Evolutionary conservation across 2,329 filamentous ascomycete species (phyloP).

Genomic region (Clarireedia hainanense): DNA sequence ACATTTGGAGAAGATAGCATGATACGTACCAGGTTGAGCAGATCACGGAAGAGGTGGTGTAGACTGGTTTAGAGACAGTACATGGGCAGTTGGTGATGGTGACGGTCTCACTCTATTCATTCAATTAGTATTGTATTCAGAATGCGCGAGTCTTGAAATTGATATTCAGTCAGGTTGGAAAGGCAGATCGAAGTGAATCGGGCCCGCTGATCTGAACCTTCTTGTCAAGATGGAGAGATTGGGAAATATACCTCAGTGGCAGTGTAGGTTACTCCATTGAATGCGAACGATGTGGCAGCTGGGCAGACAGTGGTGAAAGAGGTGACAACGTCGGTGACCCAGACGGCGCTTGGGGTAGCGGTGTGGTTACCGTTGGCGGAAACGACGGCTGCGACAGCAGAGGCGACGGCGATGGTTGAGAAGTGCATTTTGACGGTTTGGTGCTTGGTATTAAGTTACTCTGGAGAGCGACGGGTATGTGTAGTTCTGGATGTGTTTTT

Average conservation of each 20-base stretch:
- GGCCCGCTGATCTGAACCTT: background rate
- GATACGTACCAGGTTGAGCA: constrained; percentile 45
- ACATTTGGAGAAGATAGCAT: background rate
- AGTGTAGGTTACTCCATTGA: constrained; percentile 41
- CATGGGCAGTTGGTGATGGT: constrained; percentile 28
- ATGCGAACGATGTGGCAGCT: constrained; percentile 38
- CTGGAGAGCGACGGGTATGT: constrained; percentile 12
- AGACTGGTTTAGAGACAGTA: constrained; percentile 25
- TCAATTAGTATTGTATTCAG: background rate
- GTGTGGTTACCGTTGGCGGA: constrained; percentile 27
- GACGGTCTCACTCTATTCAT: constrained; percentile 20
- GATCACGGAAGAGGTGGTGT: constrained; percentile 24
- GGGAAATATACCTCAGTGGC: constrained; percentile 37
- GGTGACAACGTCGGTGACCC: constrained; percentile 39
- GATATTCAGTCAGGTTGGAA: background rate
- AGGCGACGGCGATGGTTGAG: constrained; percentile 28
- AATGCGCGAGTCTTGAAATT: background rate
- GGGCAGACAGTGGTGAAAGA: constrained; percentile 46
- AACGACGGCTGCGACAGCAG: constrained; percentile 27
- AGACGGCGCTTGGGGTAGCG: constrained; percentile 34
- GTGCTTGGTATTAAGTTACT: constrained; percentile 21
- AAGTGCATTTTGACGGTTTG: constrained; percentile 33
- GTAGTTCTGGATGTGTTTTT: background rate
- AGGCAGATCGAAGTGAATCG: background rate
- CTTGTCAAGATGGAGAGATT: background rate